Evolutionary conservation across 495 filamentous ascomycete genomes (phyloP).

Genomic region (Trichocladium uniseriatum): DNA sequence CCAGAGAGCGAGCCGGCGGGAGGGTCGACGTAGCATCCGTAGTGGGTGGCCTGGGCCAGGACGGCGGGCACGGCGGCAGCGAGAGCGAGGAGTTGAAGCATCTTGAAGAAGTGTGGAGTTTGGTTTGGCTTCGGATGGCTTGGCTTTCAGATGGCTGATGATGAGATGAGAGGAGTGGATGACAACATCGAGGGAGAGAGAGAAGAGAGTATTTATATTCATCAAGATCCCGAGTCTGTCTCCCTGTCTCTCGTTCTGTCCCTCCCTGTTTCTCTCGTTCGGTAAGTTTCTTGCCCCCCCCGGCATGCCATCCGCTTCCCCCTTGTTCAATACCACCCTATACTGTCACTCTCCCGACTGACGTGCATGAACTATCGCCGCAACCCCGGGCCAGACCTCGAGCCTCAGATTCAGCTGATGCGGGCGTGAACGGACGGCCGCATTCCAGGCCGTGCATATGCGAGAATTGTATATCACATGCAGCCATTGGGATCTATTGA

Average conservation of each 20-base stretch:
- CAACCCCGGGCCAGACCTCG: neutral
- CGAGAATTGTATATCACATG: constrained; percentile 10
- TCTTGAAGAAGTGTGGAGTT: neutral
- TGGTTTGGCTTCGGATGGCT: neutral
- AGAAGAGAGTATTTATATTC: constrained; percentile 1
- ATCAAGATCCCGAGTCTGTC: neutral
- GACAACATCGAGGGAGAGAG: constrained; percentile 6
- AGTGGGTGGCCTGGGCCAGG: constrained; percentile 7
- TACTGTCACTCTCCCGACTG: neutral
- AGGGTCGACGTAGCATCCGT: constrained; percentile 22
- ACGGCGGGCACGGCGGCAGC: constrained; percentile 4
- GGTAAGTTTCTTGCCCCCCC: no score
- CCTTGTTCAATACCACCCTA: constrained; percentile 1
- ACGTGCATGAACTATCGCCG: no score
- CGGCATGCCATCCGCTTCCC: no score
- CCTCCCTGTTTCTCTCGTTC: no score
- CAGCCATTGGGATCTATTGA: neutral
- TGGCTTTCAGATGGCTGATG: no score
- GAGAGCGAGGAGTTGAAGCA: constrained; percentile 9
- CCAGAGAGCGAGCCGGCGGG: constrained; percentile 10
- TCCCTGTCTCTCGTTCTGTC: no score
- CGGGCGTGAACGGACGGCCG: neutral
- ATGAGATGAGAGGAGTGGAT: neutral
- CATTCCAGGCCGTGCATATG: neutral
- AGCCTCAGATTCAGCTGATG: constrained; percentile 3